Conservation (phyloP, 2,329 filamentous ascomycete genomes). For the Bipolaris sorokiniana region DNA sequence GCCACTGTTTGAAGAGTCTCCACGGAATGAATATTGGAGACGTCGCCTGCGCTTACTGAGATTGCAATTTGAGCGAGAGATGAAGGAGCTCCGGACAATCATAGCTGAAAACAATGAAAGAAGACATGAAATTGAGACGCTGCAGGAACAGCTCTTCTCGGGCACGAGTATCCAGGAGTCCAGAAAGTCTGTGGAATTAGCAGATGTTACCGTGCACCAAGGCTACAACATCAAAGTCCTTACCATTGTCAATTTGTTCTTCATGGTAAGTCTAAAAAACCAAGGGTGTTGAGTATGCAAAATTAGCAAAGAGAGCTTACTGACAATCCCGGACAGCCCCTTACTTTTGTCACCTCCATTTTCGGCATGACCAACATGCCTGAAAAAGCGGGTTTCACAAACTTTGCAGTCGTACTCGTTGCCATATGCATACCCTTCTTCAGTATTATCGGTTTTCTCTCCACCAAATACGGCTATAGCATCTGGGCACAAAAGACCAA, state of each 20-base stretch:
- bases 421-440: conserved; percentile 56
- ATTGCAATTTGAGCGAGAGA: conserved; percentile 59
- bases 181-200: conserved; percentile 63
- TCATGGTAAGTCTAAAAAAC: conserved; percentile 49
- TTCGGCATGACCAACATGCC: conserved; percentile 61
- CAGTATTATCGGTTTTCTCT: conserved; percentile 54
- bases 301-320: neutral
- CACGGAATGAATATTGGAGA: conserved; percentile 57
- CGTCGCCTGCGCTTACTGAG: conserved; percentile 57
- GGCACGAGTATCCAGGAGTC: conserved; percentile 68
- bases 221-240: conserved; percentile 66
- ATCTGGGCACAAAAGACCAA: conserved; percentile 46
- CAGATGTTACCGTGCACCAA: conserved; percentile 60
- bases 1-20: conserved; percentile 59
- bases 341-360: conserved; percentile 67
- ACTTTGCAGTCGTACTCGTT: conserved; percentile 51
- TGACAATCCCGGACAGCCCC: conserved; percentile 49
- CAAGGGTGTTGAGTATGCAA: neutral
- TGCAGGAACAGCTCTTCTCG: conserved; percentile 67
- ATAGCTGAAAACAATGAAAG: conserved; percentile 61
- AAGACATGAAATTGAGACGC: conserved; percentile 61
- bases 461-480: conserved; percentile 49
- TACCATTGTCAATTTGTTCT: conserved; percentile 66
- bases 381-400: conserved; percentile 42
- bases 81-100: conserved; percentile 57